These are phyloP conservation scores for Calophaca sinica DNA, from an alignment of 306 rosid genomes.

Conservation along the genomic window DNA sequence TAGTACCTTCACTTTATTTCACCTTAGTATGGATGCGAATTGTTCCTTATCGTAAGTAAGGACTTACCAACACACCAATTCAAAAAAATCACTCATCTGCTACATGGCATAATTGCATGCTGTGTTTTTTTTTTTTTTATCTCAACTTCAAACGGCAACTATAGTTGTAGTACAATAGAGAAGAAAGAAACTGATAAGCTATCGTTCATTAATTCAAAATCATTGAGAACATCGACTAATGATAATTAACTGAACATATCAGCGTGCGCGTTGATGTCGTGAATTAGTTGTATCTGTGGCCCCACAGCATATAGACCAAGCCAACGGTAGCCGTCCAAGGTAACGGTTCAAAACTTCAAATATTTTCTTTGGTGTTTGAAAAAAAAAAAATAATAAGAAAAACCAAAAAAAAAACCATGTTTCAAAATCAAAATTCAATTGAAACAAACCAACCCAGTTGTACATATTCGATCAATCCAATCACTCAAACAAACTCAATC, in stretches of 20 bases:
- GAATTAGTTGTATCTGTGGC: conserved; percentile 36
- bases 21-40: too few species aligned
- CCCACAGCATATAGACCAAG: conserved; percentile 41
- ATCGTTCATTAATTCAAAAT: background rate
- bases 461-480: conserved; percentile 35
- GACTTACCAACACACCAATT: too few species aligned
- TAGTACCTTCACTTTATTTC: too few species aligned
- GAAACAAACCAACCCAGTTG: conserved; percentile 2
- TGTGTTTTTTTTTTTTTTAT: too few species aligned
- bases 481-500: background rate
- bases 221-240: conserved; percentile 13
- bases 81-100: too few species aligned
- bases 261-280: conserved; percentile 8
- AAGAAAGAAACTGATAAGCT: background rate
- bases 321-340: conserved; percentile 50
- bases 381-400: too few species aligned
- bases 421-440: background rate
- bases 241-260: conserved; percentile 2
- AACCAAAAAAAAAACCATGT: background rate
- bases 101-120: too few species aligned
- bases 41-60: too few species aligned
- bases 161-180: background rate
- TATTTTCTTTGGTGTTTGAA: conserved; percentile 26
- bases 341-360: conserved; percentile 45
- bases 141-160: background rate